Evolutionary conservation across 306 rosid genomes (phyloP).

Genomic region (Ochetophila trinervis): DNA sequence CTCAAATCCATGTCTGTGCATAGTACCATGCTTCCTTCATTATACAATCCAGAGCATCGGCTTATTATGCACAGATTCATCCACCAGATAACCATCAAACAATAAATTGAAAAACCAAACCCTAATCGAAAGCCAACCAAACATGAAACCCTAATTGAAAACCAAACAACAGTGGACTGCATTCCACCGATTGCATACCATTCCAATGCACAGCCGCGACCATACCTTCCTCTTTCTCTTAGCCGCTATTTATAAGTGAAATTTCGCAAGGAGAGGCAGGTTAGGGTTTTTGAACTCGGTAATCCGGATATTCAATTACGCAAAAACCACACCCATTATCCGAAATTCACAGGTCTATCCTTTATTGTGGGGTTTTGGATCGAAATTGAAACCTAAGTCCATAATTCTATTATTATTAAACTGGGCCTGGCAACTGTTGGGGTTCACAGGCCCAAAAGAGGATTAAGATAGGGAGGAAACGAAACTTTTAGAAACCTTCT

Average conservation of each 20-base stretch:
- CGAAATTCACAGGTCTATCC: neutral
- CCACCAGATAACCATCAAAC: neutral
- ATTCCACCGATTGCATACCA: neutral
- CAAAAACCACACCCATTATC: neutral
- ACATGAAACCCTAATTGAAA: too few species aligned
- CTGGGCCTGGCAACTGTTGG: too few species aligned
- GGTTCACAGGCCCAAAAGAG: constrained; percentile 6
- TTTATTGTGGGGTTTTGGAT: neutral
- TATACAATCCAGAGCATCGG: constrained; percentile 87
- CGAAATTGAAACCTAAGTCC: too few species aligned
- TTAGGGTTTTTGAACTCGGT: constrained; percentile 24
- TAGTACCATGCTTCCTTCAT: constrained; percentile 92
- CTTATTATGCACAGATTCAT: constrained; percentile 76
- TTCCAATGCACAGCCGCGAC: neutral
- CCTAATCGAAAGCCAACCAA: neutral
- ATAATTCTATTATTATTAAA: too few species aligned
- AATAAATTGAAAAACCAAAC: too few species aligned
- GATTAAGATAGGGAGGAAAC: neutral
- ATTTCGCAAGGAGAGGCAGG: neutral
- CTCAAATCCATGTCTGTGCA: constrained; percentile 57
- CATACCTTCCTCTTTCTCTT: neutral
- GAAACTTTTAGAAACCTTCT: neutral
- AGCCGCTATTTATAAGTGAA: constrained; percentile 12
- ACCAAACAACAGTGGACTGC: neutral
- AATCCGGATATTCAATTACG: neutral